Percentiles rank a stretch among this genome's conserved stretches.
Conservation (phyloP, 306 rosid species). For the Sindora glabra region DNA sequence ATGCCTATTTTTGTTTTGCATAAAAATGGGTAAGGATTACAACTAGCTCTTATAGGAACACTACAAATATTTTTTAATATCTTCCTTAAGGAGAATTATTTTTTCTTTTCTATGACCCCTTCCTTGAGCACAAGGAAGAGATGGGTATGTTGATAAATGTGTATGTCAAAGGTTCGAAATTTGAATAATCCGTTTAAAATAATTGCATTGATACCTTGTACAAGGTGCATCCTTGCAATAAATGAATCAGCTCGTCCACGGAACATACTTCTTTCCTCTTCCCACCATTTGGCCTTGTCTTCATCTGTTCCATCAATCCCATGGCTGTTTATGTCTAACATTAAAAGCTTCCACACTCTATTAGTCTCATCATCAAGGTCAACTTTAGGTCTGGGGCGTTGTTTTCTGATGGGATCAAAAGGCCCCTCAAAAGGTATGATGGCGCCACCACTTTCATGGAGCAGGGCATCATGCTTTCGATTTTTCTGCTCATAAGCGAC, state of each 20-base stretch:
- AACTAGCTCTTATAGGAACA: background rate
- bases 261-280: conserved; percentile 85
- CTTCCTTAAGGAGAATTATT: background rate
- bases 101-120: background rate
- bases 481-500: conserved; percentile 38
- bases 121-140: background rate
- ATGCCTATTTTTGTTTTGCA: background rate
- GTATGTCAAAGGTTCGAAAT: background rate
- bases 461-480: conserved; percentile 35
- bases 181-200: conserved; percentile 1
- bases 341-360: conserved; percentile 89
- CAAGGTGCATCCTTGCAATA: conserved; percentile 96
- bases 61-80: background rate
- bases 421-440: conserved; percentile 47
- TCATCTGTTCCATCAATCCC: conserved; percentile 91
- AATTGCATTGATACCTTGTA: conserved; percentile 67
- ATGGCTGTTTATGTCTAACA: conserved; percentile 74
- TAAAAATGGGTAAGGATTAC: background rate
- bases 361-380: conserved; percentile 88
- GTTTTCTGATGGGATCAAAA: conserved; percentile 58
- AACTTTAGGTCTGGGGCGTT: conserved; percentile 75
- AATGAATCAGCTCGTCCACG: conserved; percentile 91
- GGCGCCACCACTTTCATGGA: conserved; percentile 44
- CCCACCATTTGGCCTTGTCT: conserved; percentile 91
- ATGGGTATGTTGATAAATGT: background rate